These are phyloP conservation scores for Xylaria sp. DNA, from an alignment of 495 filamentous ascomycete genomes.

Conservation along the genomic window DNA sequence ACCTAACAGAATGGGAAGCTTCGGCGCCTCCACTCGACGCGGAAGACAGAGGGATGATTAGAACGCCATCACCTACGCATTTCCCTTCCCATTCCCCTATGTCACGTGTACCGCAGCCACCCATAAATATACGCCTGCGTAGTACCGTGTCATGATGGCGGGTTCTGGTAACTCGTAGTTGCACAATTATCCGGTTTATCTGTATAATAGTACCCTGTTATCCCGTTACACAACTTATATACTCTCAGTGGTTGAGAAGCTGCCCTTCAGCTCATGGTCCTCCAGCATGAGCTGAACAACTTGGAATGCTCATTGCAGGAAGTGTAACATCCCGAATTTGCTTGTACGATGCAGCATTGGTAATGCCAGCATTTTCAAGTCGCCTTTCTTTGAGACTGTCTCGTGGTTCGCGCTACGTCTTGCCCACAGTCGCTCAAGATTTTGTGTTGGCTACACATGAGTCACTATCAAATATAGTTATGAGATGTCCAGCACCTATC, in stretches of 20 bases:
- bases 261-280: background rate
- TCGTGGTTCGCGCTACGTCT: background rate
- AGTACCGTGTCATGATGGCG: too few species aligned
- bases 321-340: background rate
- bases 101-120: background rate
- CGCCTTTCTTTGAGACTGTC: background rate
- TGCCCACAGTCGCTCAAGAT: background rate
- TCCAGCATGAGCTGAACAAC: background rate
- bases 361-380: background rate
- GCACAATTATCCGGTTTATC: background rate
- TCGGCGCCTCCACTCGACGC: slow-evolving; percentile 14
- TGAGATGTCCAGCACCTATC: background rate
- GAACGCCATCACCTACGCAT: background rate
- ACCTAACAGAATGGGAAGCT: slow-evolving; percentile 12
- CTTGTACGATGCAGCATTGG: background rate
- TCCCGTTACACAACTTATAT: background rate
- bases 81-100: background rate
- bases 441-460: background rate
- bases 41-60: background rate
- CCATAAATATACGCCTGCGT: background rate
- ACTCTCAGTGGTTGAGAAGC: background rate
- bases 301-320: background rate
- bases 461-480: background rate
- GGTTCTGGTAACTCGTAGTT: too few species aligned
- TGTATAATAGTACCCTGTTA: background rate